Percentiles rank a stretch among this genome's conserved stretches.
Evolutionary conservation across 495 filamentous ascomycete genomes (phyloP).

Genomic region (Penicillium goetzii): DNA sequence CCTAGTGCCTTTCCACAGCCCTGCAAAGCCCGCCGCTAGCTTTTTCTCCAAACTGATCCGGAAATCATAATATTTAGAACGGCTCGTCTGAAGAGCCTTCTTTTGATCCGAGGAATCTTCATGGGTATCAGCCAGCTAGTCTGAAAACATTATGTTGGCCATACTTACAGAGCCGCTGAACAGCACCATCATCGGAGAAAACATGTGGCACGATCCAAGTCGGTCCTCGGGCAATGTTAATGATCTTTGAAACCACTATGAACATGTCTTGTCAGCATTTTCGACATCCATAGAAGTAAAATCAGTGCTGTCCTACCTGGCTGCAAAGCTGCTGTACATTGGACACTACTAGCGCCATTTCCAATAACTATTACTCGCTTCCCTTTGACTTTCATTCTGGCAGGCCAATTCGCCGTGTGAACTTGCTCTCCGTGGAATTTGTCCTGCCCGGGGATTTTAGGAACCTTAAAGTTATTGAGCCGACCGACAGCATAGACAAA

Average conservation of each 20-base stretch:
- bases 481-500: conserved; percentile 1
- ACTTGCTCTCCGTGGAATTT: neutral
- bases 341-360: neutral
- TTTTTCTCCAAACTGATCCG: neutral
- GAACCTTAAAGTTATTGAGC: neutral
- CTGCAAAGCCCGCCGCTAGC: neutral
- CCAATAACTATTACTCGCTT: neutral
- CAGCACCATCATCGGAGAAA: neutral
- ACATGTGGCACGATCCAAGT: conserved; percentile 2
- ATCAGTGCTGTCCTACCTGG: neutral
- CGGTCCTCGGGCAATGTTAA: neutral
- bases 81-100: neutral
- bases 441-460: neutral
- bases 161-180: neutral
- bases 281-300: neutral
- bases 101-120: neutral
- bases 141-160: neutral
- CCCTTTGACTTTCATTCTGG: neutral
- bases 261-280: neutral
- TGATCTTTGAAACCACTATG: neutral
- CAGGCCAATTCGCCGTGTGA: neutral
- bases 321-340: conserved; percentile 2
- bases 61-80: neutral
- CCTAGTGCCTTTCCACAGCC: neutral
- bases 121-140: neutral